Conservation (phyloP, 192 early-diverging fungal species). For the Umbelopsis ramanniana region DNA sequence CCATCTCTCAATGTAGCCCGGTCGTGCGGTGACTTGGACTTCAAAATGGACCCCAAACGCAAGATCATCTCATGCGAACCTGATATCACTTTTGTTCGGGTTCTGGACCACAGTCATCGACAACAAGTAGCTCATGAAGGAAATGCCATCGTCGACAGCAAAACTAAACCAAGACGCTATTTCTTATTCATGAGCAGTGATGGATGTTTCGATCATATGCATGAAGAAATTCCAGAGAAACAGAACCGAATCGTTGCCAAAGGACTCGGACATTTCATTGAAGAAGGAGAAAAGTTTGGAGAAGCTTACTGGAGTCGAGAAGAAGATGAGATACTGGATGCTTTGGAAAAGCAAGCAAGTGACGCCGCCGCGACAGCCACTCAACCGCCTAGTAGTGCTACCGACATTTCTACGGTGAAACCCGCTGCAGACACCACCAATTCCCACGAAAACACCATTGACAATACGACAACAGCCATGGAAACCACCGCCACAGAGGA, state of each 20-base stretch:
- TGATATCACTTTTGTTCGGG: constrained; percentile 57
- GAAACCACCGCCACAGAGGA: background rate
- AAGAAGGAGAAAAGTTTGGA: constrained; percentile 50
- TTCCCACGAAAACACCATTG: too few species aligned
- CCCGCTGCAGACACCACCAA: too few species aligned
- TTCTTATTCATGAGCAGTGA: constrained; percentile 65
- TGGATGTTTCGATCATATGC: constrained; percentile 63
- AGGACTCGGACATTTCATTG: constrained; percentile 53
- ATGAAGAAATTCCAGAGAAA: constrained; percentile 49
- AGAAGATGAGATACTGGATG: constrained; percentile 4
- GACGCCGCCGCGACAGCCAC: background rate
- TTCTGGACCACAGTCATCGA: constrained; percentile 27
- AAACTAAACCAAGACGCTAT: constrained; percentile 31
- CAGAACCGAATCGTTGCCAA: constrained; percentile 56
- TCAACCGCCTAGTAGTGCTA: background rate
- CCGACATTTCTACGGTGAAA: too few species aligned
- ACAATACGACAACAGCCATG: constrained; percentile 1
- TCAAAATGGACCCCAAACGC: constrained; percentile 55
- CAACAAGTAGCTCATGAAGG: background rate
- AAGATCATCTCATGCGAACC: constrained; percentile 58
- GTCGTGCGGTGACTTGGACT: constrained; percentile 61
- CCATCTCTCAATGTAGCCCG: constrained; percentile 61
- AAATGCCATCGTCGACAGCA: background rate
- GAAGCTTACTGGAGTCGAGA: constrained; percentile 28
- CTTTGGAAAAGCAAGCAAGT: background rate